Evolutionary conservation across 1,284 basidiomycete species (phyloP).

Genomic region (Trichosporon sp.): DNA sequence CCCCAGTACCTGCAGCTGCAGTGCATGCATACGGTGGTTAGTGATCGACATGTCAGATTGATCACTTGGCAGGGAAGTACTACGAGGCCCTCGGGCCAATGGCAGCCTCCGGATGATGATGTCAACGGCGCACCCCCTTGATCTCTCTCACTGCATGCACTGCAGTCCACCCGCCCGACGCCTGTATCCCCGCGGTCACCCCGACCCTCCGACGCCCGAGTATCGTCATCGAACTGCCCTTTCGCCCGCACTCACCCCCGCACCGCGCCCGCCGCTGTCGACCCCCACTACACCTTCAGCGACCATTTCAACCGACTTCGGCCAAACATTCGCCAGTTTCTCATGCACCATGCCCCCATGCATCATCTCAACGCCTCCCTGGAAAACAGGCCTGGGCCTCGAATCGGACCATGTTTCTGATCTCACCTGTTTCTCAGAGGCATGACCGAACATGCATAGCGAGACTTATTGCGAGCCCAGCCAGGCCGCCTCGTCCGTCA

Average conservation of each 20-base stretch:
- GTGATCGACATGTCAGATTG: conserved; percentile 12
- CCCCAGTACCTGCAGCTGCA: neutral
- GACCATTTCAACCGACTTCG: neutral
- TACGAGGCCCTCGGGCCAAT: neutral
- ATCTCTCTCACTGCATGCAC: neutral
- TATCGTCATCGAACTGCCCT: neutral
- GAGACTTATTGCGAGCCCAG: too few relatives aligned
- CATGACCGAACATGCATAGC: neutral
- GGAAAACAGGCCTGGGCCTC: neutral
- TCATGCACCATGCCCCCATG: neutral
- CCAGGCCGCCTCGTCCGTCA: neutral
- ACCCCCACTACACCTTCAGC: too few relatives aligned
- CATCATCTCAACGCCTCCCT: too few relatives aligned
- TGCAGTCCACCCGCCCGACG: neutral
- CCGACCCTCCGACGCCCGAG: neutral
- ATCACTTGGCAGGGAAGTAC: neutral
- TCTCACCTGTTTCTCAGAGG: too few relatives aligned
- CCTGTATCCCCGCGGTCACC: neutral
- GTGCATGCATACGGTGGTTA: neutral
- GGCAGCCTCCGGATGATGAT: neutral
- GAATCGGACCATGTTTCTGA: neutral
- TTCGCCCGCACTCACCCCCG: neutral
- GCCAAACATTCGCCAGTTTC: neutral
- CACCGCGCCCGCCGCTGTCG: neutral
- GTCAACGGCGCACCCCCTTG: neutral